Conservation (phyloP, 495 filamentous ascomycete genomes). For the Annulohypoxylon nitens region DNA sequence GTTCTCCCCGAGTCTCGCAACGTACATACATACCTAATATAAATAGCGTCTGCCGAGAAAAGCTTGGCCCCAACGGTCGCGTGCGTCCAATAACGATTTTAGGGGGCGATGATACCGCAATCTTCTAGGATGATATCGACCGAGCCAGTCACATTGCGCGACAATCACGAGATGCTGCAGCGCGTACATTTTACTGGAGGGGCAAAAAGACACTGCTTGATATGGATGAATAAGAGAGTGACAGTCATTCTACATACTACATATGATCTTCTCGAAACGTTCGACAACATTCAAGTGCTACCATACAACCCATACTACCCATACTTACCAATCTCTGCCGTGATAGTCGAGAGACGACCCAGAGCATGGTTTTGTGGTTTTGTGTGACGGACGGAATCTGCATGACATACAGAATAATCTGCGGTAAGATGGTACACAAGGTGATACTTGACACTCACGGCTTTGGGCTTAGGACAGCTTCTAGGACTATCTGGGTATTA, state of each 20-base stretch:
- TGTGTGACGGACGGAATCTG: constrained; percentile 38
- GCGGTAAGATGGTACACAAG: constrained; percentile 32
- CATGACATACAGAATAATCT: constrained; percentile 45
- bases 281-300: constrained; percentile 24
- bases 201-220: constrained; percentile 32
- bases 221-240: constrained; percentile 34
- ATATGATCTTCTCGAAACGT: constrained; percentile 32
- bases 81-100: constrained; percentile 38
- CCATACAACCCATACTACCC: constrained; percentile 6
- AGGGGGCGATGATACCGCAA: constrained; percentile 41
- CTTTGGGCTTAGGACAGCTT: not conserved
- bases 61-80: constrained; percentile 47
- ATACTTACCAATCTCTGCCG: constrained; percentile 23
- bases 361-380: constrained; percentile 26
- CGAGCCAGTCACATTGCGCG: constrained; percentile 47
- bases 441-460: not conserved
- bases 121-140: constrained; percentile 48
- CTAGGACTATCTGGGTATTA: constrained; percentile 7
- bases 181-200: constrained; percentile 28
- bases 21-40: constrained; percentile 16
- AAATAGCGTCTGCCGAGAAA: constrained; percentile 44
- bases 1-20: constrained; percentile 21
- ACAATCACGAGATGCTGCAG: constrained; percentile 40
- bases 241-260: not conserved
- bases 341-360: constrained; percentile 37